These are phyloP conservation scores for Lumnitzera littorea DNA, from an alignment of 345 rosid genomes.

Conservation along the genomic window DNA sequence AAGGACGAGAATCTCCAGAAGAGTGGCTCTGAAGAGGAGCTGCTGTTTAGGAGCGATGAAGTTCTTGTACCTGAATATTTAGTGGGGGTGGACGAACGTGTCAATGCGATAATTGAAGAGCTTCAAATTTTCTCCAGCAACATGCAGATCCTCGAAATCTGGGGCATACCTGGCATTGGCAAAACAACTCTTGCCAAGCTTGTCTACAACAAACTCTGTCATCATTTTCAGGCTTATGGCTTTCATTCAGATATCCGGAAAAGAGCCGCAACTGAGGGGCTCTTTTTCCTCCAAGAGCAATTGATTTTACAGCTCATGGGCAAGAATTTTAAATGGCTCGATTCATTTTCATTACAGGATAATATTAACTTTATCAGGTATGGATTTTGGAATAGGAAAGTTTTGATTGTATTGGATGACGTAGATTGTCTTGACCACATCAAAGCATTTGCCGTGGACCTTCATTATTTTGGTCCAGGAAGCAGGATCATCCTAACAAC, in stretches of 20 bases:
- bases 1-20: too few species aligned
- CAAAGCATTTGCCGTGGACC: background rate
- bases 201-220: slow-evolving; percentile 1
- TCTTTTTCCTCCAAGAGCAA: background rate
- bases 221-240: background rate
- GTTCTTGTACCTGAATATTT: background rate
- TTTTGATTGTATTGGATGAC: background rate
- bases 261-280: background rate
- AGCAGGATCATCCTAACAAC: background rate
- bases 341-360: background rate
- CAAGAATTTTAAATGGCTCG: background rate
- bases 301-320: background rate
- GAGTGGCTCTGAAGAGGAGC: too few species aligned
- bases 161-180: background rate
- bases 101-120: background rate
- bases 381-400: background rate
- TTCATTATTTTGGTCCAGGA: background rate
- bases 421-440: background rate
- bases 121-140: background rate
- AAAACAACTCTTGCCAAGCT: slow-evolving; percentile 9
- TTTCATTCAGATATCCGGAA: background rate
- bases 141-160: background rate
- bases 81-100: background rate
- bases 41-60: background rate
- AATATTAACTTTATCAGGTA: background rate